Evolutionary conservation across 1,284 basidiomycete species (phyloP).

Genomic region (Naganishia albida): DNA sequence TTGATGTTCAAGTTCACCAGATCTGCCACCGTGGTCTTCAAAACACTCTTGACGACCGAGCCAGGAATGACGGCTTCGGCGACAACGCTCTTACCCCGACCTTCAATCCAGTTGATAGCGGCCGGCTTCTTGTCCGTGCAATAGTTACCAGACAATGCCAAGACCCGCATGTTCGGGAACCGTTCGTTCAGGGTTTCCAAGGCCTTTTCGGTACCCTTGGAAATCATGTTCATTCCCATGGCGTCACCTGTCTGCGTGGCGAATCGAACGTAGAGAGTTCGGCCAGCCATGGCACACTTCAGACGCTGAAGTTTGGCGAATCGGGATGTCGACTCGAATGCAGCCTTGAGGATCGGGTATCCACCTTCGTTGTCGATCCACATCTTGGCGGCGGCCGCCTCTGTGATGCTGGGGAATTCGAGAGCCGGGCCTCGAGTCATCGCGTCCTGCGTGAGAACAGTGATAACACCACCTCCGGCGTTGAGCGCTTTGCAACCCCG

Average conservation of each 20-base stretch:
- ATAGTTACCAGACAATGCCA: constrained; percentile 95
- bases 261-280: constrained; percentile 93
- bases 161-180: constrained; percentile 92
- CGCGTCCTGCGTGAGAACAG: constrained; percentile 87
- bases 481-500: constrained; percentile 98
- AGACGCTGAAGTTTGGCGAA: constrained; percentile 81
- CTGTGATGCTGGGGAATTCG: constrained; percentile 81
- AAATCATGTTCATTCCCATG: constrained; percentile 99
- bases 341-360: constrained; percentile 70
- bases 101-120: constrained; percentile 99
- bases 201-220: constrained; percentile 92
- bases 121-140: constrained; percentile 99
- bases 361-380: constrained; percentile 90
- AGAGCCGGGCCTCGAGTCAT: constrained; percentile 99
- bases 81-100: constrained; percentile 94
- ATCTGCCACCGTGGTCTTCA: constrained; percentile 93
- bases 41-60: constrained; percentile 78
- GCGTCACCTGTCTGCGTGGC: constrained; percentile 95
- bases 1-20: constrained; percentile 91
- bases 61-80: constrained; percentile 94
- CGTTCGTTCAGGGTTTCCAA: constrained; percentile 75
- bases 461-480: constrained; percentile 90
- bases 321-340: constrained; percentile 91
- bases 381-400: constrained; percentile 78
- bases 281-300: constrained; percentile 83